A percentile compares a stretch with the other conserved stretches of the same genome.
Conservation (phyloP, 1,284 basidiomycete genomes). For the Cutaneotrichosporon daszewskae region DNA sequence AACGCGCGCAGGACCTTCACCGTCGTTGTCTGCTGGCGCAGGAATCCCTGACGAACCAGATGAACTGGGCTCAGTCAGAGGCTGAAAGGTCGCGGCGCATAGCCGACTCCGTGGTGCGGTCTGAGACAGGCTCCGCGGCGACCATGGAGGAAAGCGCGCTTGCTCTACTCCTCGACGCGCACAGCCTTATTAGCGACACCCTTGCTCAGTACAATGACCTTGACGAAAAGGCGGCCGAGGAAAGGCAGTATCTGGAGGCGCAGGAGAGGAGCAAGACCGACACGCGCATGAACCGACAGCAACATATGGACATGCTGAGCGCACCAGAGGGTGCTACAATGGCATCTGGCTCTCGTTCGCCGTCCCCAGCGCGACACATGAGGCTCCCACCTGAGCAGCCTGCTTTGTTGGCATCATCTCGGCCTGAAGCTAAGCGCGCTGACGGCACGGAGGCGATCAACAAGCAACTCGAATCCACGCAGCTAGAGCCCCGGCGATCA, state of each 20-base stretch:
- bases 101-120: constrained; percentile 8
- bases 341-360: constrained; percentile 34
- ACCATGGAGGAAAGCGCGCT: constrained; percentile 36
- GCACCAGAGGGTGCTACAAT: constrained; percentile 4
- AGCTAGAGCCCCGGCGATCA: constrained; percentile 13
- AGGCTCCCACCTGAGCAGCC: too few species aligned
- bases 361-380: constrained; percentile 30
- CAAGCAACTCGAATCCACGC: too few species aligned
- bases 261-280: constrained; percentile 46
- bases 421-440: too few species aligned
- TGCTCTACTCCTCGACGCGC: constrained; percentile 38
- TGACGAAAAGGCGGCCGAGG: constrained; percentile 33
- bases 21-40: constrained; percentile 43
- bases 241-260: constrained; percentile 37
- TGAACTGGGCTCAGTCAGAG: constrained; percentile 50
- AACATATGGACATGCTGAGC: constrained; percentile 18
- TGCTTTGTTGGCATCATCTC: too few species aligned
- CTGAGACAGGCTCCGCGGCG: constrained; percentile 8
- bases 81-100: constrained; percentile 38
- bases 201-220: constrained; percentile 43
- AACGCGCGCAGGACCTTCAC: constrained; percentile 43
- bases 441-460: too few species aligned
- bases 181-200: constrained; percentile 31
- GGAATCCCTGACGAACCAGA: constrained; percentile 45
- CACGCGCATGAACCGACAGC: constrained; percentile 35